Percentiles rank a stretch among this genome's conserved stretches.
Conservation (phyloP, 495 filamentous ascomycete species). For the Rhizodiscina lignyota region DNA sequence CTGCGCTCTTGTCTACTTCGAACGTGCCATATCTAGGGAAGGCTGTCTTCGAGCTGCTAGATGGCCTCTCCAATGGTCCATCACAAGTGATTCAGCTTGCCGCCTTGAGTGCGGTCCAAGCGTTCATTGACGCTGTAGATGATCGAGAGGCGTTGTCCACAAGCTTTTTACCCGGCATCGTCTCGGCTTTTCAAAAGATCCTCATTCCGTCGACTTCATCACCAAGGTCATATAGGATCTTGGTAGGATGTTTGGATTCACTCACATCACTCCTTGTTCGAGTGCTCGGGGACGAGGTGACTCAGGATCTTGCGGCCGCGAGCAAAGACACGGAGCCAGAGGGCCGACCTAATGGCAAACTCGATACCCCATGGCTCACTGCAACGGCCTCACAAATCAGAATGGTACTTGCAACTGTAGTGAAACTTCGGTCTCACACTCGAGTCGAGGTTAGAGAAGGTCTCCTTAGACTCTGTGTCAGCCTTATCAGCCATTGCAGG, state of each 20-base stretch:
- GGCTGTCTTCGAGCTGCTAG: conserved; percentile 62
- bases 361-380: conserved; percentile 55
- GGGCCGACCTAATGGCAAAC: conserved; percentile 10
- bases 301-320: conserved; percentile 22
- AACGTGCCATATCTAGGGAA: conserved; percentile 75
- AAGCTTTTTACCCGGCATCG: conserved; percentile 74
- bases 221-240: conserved; percentile 45
- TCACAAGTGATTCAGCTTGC: conserved; percentile 48
- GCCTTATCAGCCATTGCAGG: conserved; percentile 60
- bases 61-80: conserved; percentile 41
- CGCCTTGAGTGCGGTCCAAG: conserved; percentile 46
- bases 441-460: conserved; percentile 51
- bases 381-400: conserved; percentile 73
- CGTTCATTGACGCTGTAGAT: conserved; percentile 41
- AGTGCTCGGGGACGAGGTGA: conserved; percentile 46
- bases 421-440: conserved; percentile 63
- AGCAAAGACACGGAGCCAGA: conserved; percentile 4
- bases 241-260: conserved; percentile 42
- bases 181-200: conserved; percentile 63
- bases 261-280: conserved; percentile 42
- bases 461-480: conserved; percentile 51
- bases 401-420: conserved; percentile 60
- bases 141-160: conserved; percentile 52
- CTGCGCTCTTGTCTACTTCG: conserved; percentile 31
- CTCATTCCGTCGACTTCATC: conserved; percentile 49